Evolutionary conservation across 108 stramenopile species (phyloP).

Genomic region (Cyclotella choctawhatcheeana): DNA sequence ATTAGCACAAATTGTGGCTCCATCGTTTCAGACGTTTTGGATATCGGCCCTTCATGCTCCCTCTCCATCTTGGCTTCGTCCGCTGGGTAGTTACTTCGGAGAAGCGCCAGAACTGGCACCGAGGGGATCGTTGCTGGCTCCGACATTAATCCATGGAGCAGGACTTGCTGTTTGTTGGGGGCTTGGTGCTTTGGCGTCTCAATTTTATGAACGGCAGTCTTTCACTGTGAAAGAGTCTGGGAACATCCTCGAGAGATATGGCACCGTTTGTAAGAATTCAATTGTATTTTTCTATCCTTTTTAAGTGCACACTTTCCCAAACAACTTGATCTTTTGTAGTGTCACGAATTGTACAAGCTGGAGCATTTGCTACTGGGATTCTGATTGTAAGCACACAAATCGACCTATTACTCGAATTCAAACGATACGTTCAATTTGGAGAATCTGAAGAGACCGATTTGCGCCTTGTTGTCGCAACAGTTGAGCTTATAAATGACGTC

Average conservation of each 20-base stretch:
- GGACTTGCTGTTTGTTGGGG: constrained; percentile 81
- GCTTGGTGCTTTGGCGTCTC: constrained; percentile 71
- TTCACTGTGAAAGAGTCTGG: constrained; percentile 24
- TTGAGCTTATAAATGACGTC: constrained; percentile 77
- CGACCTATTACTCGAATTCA: constrained; percentile 69
- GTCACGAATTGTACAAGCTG: constrained; percentile 61
- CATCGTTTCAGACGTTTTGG: constrained; percentile 72
- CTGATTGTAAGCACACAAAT: constrained; percentile 79
- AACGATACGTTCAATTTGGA: constrained; percentile 66
- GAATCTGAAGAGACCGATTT: constrained; percentile 66
- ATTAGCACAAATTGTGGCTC: constrained; percentile 75
- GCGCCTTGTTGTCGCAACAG: constrained; percentile 49
- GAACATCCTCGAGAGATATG: constrained; percentile 14
- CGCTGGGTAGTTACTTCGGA: constrained; percentile 45
- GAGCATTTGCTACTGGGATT: constrained; percentile 77
- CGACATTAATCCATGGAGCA: constrained; percentile 80
- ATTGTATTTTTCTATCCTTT: too few relatives aligned
- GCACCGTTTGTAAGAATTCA: constrained; percentile 4
- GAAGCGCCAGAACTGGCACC: constrained; percentile 31
- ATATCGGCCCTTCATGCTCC: constrained; percentile 53
- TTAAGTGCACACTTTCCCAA: not conserved
- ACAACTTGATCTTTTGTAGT: too few relatives aligned
- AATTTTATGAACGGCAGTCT: constrained; percentile 64
- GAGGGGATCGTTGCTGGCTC: constrained; percentile 76
- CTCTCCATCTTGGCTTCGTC: constrained; percentile 75